Evolutionary conservation across 495 filamentous ascomycete genomes (phyloP), one percentile per base, ranked within the genome.

Genomic region (Tuber calosporum): DNA sequence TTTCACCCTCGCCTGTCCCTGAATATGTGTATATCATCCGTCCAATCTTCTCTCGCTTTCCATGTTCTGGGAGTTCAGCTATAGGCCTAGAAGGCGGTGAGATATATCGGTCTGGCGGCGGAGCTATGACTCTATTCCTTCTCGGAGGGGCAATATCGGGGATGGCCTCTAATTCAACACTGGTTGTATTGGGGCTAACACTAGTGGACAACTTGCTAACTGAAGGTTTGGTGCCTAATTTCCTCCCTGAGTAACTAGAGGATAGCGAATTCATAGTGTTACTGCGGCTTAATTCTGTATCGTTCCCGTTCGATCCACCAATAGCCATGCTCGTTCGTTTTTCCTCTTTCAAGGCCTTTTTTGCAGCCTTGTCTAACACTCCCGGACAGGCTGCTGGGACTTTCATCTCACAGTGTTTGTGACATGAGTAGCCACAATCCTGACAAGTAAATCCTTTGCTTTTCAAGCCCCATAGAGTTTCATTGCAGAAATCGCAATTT

Each of bases 401-500:
- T 82, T 98, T 99, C 90, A 99, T 92, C 84, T 99, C 92, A 82
- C 95, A 99, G 84, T 99, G 98, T 85, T 89, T 94, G 84, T 99
- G 95, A 79, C 95, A 99, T 2, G 93, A 97, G 83, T 96, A 99
- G 9, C 95, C 96, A 79, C 95, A 99, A 81, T 97, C 93, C 74
- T 90, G 88, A 81, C 95, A 99, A 82, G 93, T 92, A 74, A 96
- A 96, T 2, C 96, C 95, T 83, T 98, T 98, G 37, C 95, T 95
- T 11, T 74, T 77, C 20, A 99, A 81, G 4, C 95, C 95, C 95
- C 95, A 98, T 81, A 98, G 97, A 15, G 94, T 88, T 77, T 99
- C 95, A 6, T 93, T 93, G 76, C 95, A 99, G 6, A 97, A 86
- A 80, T 99, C 94, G 83, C 95, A 99, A 81, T 97, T 98, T 6